Evolutionary conservation across 768 basidiomycete genomes (phyloP).

Genomic region (Russula sp.): DNA sequence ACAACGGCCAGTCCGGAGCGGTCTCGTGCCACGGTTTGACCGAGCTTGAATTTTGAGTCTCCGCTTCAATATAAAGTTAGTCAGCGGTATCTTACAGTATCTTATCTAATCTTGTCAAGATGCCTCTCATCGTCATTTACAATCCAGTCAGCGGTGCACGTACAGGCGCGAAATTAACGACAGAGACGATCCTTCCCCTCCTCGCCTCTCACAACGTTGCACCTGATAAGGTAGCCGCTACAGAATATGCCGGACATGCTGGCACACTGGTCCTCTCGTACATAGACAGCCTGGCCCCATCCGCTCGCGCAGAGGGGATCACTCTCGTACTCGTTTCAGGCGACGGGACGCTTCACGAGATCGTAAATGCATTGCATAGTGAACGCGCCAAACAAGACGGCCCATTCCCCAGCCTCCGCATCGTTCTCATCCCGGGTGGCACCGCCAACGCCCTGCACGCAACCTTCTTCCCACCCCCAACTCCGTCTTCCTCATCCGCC

Average conservation of each 20-base stretch:
- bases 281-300: constrained; percentile 30
- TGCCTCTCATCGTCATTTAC: constrained; percentile 57
- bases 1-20: not conserved
- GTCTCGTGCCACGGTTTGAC: not conserved
- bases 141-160: constrained; percentile 70
- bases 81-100: not conserved
- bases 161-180: constrained; percentile 48
- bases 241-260: constrained; percentile 48
- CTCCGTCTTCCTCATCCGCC: constrained; percentile 6
- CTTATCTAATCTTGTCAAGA: constrained; percentile 19
- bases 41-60: not conserved
- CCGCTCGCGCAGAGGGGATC: constrained; percentile 26
- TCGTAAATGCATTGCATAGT: constrained; percentile 53
- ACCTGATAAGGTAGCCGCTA: constrained; percentile 40
- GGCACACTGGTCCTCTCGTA: constrained; percentile 35
- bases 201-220: constrained; percentile 37
- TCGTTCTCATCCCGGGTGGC: constrained; percentile 63
- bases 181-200: constrained; percentile 55
- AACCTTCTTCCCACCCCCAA: constrained; percentile 56
- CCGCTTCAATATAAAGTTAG: constrained; percentile 2
- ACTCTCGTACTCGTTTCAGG: constrained; percentile 68
- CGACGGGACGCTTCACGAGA: constrained; percentile 89
- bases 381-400: not conserved
- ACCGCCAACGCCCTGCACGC: constrained; percentile 92
- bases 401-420: constrained; percentile 26